A percentile compares a stretch with the other conserved stretches of the same genome.
These are phyloP conservation scores for Suillus subalutaceus DNA, from an alignment of 768 basidiomycete species.

Conservation along the genomic window DNA sequence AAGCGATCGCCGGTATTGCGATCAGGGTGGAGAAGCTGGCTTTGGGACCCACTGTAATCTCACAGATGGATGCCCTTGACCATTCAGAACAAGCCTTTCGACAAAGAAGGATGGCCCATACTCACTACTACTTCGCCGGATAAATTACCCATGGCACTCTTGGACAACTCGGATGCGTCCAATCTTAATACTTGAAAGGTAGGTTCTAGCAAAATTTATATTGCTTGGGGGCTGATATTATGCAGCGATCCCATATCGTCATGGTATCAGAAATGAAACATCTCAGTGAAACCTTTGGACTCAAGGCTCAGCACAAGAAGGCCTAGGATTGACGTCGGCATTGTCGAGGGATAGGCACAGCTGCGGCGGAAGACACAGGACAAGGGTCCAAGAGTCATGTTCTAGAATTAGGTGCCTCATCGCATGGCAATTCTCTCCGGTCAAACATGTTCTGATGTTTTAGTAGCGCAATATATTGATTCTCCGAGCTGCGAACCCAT, in stretches of 20 bases:
- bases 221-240: conserved; percentile 4
- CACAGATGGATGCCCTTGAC: conserved; percentile 85
- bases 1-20: no score
- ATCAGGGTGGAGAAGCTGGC: no score
- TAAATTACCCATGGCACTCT: conserved; percentile 94
- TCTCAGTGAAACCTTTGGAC: conserved; percentile 92
- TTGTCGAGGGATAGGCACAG: conserved; percentile 81
- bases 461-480: neutral
- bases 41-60: conserved; percentile 61
- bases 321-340: conserved; percentile 84
- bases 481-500: neutral
- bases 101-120: conserved; percentile 92
- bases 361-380: conserved; percentile 57
- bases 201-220: conserved; percentile 13
- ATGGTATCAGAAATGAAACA: conserved; percentile 75
- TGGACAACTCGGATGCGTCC: conserved; percentile 73
- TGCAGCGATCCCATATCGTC: conserved; percentile 86
- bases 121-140: conserved; percentile 88
- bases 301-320: conserved; percentile 92
- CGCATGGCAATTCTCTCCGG: neutral
- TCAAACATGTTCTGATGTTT: neutral
- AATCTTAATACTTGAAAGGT: conserved; percentile 83
- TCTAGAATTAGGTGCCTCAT: conserved; percentile 43
- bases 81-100: conserved; percentile 88
- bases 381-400: conserved; percentile 35